Evolutionary conservation across 1,284 basidiomycete genomes (phyloP).

Genomic region (Blastosporella zonata): DNA sequence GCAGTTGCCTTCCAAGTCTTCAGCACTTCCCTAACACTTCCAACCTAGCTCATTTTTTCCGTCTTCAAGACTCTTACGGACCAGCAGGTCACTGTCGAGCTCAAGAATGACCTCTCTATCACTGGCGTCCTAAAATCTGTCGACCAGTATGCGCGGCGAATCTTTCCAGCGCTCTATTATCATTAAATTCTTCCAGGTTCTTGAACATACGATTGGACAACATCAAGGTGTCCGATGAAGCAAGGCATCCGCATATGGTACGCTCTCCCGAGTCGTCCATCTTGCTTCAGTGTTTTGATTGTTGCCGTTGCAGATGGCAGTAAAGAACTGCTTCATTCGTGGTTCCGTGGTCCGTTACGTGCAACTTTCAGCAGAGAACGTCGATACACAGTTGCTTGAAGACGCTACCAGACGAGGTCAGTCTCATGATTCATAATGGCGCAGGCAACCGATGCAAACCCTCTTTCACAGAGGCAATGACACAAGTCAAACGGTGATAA

Average conservation of each 20-base stretch:
- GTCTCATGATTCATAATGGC: slow-evolving; percentile 21
- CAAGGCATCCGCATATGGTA: slow-evolving; percentile 97
- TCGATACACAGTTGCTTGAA: slow-evolving; percentile 95
- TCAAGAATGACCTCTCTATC: slow-evolving; percentile 99
- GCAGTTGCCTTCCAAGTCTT: neutral
- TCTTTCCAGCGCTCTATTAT: slow-evolving; percentile 5
- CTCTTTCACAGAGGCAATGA: slow-evolving; percentile 44
- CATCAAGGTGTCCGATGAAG: slow-evolving; percentile 91
- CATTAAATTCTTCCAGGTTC: slow-evolving; percentile 56
- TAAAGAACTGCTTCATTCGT: slow-evolving; percentile 98
- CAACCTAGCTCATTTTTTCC: slow-evolving; percentile 84
- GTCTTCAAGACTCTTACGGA: slow-evolving; percentile 99
- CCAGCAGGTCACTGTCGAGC: slow-evolving; percentile 94
- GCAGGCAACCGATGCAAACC: slow-evolving; percentile 5
- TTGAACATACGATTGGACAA: slow-evolving; percentile 96
- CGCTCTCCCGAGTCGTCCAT: slow-evolving; percentile 22
- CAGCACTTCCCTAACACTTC: neutral
- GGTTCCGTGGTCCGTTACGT: slow-evolving; percentile 99
- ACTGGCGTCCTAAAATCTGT: slow-evolving; percentile 96
- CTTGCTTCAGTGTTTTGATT: neutral
- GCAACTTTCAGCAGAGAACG: slow-evolving; percentile 87
- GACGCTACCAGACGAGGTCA: slow-evolving; percentile 95
- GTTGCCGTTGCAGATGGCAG: slow-evolving; percentile 75
- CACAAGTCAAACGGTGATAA: slow-evolving; percentile 51
- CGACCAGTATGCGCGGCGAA: slow-evolving; percentile 77